Conservation (phyloP, 805 yeast genomes). For the Metschnikowia rubicola region DNA sequence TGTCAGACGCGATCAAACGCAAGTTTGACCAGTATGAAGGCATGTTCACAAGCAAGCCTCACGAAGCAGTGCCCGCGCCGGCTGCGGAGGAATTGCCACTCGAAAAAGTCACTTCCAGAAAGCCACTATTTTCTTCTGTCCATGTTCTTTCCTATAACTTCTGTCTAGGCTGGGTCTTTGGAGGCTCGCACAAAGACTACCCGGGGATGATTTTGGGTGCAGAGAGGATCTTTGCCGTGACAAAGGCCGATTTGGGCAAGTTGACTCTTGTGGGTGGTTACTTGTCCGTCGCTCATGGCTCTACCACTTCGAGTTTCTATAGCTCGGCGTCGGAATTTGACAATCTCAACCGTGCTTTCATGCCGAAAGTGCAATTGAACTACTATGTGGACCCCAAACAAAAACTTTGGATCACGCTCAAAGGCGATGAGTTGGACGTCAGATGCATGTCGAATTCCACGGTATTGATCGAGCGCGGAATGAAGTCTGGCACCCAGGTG, state of each 20-base stretch:
- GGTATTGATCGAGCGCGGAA: conserved; percentile 48
- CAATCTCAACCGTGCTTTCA: conserved; percentile 57
- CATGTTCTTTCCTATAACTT: conserved; percentile 61
- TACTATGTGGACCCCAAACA: conserved; percentile 35
- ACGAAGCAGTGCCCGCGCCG: not conserved
- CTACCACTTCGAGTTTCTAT: conserved; percentile 47
- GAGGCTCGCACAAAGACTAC: conserved; percentile 36
- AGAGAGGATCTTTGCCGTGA: conserved; percentile 64
- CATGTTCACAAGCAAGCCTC: not conserved
- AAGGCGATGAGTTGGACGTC: conserved; percentile 70
- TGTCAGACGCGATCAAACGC: conserved; percentile 23
- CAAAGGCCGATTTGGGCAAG: conserved; percentile 61
- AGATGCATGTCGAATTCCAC: conserved; percentile 57
- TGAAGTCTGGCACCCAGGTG: conserved; percentile 45
- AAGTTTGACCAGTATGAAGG: conserved; percentile 3
- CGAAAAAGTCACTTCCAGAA: not conserved
- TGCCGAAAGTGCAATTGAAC: conserved; percentile 64
- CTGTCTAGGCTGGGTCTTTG: conserved; percentile 78
- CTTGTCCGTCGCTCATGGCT: conserved; percentile 67
- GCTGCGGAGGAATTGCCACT: too few relatives aligned
- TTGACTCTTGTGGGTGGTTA: conserved; percentile 67
- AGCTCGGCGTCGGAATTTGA: conserved; percentile 43
- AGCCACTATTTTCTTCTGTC: conserved; percentile 31
- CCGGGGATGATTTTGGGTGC: conserved; percentile 83
- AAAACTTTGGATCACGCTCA: conserved; percentile 47